Percentiles rank a stretch among this genome's conserved stretches.
Evolutionary conservation across 2,329 filamentous ascomycete genomes (phyloP).

Genomic region (Phialocephala sp.): DNA sequence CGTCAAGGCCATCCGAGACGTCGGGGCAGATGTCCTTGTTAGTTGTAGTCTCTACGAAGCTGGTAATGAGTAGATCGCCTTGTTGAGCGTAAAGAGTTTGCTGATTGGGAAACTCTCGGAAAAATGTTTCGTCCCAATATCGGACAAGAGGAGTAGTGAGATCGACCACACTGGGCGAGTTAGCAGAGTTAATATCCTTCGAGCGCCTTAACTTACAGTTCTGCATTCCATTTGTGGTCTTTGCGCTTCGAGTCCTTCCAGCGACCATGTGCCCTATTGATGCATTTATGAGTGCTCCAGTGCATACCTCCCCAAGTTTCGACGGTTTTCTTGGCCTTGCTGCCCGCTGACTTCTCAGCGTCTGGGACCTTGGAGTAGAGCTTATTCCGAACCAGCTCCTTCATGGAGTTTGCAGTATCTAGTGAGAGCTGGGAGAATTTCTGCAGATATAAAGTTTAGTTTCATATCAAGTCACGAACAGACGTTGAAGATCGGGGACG

Average conservation of each 20-base stretch:
- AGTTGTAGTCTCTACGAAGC: constrained; percentile 9
- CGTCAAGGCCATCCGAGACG: constrained; percentile 13
- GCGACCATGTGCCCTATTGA: constrained; percentile 23
- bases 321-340: background rate
- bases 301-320: constrained; percentile 12
- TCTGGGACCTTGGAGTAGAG: constrained; percentile 18
- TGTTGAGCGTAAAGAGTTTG: constrained; percentile 8
- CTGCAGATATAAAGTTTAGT: background rate
- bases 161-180: constrained; percentile 11
- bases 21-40: constrained; percentile 10
- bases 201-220: constrained; percentile 27
- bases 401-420: background rate
- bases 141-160: background rate
- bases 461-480: background rate
- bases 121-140: constrained; percentile 20
- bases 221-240: constrained; percentile 29
- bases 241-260: constrained; percentile 14
- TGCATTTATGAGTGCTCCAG: constrained; percentile 29
- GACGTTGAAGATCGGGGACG: background rate
- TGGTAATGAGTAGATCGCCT: constrained; percentile 11
- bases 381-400: background rate
- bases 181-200: background rate
- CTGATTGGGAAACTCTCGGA: constrained; percentile 13
- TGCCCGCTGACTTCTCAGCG: constrained; percentile 3
- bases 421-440: constrained; percentile 1